These are phyloP conservation scores for Vigna unguiculata DNA, from an alignment of 306 rosid genomes.

Conservation along the genomic window DNA sequence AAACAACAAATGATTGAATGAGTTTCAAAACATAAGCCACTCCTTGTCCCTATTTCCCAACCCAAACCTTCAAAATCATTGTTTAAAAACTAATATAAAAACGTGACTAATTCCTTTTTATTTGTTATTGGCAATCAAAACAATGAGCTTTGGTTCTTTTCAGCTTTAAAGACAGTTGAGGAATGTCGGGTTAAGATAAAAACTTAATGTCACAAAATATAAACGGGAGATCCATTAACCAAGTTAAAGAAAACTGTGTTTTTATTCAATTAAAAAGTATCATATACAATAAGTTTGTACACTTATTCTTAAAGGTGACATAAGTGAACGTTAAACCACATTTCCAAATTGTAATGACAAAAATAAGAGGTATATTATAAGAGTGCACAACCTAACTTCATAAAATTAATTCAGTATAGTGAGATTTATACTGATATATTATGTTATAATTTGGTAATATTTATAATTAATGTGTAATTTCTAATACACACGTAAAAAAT, in stretches of 20 bases:
- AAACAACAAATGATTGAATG: slow-evolving; percentile 23
- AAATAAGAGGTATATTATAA: neutral
- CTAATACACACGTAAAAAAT: too few relatives aligned
- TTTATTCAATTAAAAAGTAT: neutral
- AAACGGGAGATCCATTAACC: neutral
- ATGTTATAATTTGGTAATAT: too few relatives aligned
- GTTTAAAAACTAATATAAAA: neutral
- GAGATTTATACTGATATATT: too few relatives aligned
- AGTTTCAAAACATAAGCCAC: slow-evolving; percentile 29
- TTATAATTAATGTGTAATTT: too few relatives aligned
- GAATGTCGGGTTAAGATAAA: neutral
- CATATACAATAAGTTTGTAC: too few relatives aligned
- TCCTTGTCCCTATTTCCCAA: neutral
- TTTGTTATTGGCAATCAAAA: neutral
- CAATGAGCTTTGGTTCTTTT: neutral
- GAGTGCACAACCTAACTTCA: too few relatives aligned
- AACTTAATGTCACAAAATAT: neutral
- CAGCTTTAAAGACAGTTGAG: neutral
- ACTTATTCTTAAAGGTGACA: neutral
- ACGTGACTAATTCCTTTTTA: neutral
- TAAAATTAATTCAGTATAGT: too few relatives aligned
- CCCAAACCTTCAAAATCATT: slow-evolving; percentile 12
- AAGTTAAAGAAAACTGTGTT: neutral
- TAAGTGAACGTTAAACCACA: neutral
- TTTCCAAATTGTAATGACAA: neutral